Conservation (phyloP, 345 rosid genomes). For the Syzygium grande region DNA sequence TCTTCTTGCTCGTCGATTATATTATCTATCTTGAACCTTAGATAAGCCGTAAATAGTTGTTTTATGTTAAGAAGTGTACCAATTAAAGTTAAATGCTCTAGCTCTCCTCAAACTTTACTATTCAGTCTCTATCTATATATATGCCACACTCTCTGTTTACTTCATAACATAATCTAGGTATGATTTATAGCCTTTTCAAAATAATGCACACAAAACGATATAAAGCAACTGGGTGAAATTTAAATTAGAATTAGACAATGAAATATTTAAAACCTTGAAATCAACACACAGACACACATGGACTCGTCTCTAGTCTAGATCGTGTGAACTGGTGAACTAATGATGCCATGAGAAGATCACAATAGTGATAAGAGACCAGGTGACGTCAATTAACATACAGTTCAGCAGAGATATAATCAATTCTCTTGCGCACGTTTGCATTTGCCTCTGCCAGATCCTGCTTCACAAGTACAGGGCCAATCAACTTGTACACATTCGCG, state of each 20-base stretch:
- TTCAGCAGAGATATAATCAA: constrained; percentile 90
- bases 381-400: constrained; percentile 31
- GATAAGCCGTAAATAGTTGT: neutral
- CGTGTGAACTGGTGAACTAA: neutral
- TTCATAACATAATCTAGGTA: neutral
- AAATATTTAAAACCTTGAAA: neutral
- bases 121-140: neutral
- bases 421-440: constrained; percentile 91
- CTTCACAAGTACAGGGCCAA: constrained; percentile 95
- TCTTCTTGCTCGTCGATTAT: neutral
- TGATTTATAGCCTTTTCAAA: neutral
- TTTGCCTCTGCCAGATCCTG: constrained; percentile 96
- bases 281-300: neutral
- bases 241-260: neutral
- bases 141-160: neutral
- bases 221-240: neutral
- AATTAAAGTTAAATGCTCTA: neutral
- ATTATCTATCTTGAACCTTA: neutral
- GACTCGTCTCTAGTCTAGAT: neutral
- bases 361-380: neutral
- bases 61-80: neutral
- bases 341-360: neutral
- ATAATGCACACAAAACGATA: neutral
- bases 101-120: neutral
- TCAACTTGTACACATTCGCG: constrained; percentile 92